These are phyloP conservation scores for Chenopodium suecicum DNA, from an alignment of 148 eudicot genomes.

Conservation along the genomic window DNA sequence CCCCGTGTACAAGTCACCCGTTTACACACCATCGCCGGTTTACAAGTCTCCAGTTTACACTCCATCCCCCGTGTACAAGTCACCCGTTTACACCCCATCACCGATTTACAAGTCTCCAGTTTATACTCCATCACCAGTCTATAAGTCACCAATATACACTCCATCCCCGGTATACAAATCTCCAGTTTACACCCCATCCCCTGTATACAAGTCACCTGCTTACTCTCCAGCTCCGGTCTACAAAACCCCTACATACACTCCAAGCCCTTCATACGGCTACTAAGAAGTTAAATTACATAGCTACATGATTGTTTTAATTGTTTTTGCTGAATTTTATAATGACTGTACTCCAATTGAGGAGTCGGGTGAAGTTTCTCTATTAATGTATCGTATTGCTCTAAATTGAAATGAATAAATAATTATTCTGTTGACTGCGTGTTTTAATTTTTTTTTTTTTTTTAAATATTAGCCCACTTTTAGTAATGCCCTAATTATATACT, in stretches of 20 bases:
- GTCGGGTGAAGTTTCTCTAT: neutral
- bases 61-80: neutral
- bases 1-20: neutral
- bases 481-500: too few relatives aligned
- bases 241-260: conserved; percentile 17
- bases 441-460: too few relatives aligned
- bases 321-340: neutral
- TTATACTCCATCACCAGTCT: neutral
- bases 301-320: too few relatives aligned
- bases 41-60: neutral
- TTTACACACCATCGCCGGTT: neutral
- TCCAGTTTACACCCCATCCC: neutral
- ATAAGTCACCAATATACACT: neutral
- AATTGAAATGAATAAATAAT: neutral
- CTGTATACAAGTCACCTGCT: neutral
- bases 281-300: neutral
- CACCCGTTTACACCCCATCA: neutral
- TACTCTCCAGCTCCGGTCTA: neutral
- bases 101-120: neutral
- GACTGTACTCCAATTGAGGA: neutral
- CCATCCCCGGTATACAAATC: neutral
- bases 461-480: too few relatives aligned
- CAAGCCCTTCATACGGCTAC: conserved; percentile 11
- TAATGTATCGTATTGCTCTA: neutral
- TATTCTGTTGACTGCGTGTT: neutral